Conservation (phyloP, 176 grass and related monocot species). For the Oryza coarctata region DNA sequence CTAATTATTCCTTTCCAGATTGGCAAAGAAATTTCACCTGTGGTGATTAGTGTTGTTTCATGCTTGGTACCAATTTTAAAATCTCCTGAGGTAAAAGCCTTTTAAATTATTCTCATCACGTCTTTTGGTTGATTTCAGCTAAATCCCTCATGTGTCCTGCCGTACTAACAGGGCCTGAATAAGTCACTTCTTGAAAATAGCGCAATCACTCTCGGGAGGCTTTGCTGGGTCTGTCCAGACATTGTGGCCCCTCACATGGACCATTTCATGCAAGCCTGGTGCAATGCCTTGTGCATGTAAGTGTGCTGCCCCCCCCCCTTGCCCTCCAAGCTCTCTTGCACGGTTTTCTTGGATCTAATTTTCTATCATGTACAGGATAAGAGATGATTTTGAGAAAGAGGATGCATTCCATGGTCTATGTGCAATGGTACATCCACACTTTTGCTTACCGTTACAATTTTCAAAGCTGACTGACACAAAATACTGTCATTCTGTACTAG, state of each 20-base stretch:
- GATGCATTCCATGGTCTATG: conserved; percentile 92
- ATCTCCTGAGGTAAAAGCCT: conserved; percentile 57
- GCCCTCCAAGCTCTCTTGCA: conserved; percentile 6
- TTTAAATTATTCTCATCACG: background rate
- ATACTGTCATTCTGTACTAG: conserved; percentile 36
- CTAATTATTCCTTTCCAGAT: conserved; percentile 54
- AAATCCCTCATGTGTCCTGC: background rate
- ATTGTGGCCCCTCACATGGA: conserved; percentile 85
- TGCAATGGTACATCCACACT: conserved; percentile 56
- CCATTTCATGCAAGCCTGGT: conserved; percentile 98
- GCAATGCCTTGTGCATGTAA: conserved; percentile 86
- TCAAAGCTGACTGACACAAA: background rate
- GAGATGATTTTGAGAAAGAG: conserved; percentile 99
- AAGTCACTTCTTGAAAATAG: conserved; percentile 96
- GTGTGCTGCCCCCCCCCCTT: no score
- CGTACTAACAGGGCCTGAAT: conserved; percentile 59
- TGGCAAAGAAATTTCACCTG: conserved; percentile 76
- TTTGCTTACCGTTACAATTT: background rate
- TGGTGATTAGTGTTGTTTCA: conserved; percentile 74
- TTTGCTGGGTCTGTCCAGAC: conserved; percentile 92
- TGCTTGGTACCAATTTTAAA: conserved; percentile 74
- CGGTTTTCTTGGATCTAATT: conserved; percentile 8
- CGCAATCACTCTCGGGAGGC: conserved; percentile 93
- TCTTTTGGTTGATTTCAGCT: conserved; percentile 23
- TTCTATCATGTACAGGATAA: conserved; percentile 61